A percentile compares a stretch with the other conserved stretches of the same genome.
Conservation (phyloP, 2,329 filamentous ascomycete genomes). For the Aurifilum marmelostoma region DNA sequence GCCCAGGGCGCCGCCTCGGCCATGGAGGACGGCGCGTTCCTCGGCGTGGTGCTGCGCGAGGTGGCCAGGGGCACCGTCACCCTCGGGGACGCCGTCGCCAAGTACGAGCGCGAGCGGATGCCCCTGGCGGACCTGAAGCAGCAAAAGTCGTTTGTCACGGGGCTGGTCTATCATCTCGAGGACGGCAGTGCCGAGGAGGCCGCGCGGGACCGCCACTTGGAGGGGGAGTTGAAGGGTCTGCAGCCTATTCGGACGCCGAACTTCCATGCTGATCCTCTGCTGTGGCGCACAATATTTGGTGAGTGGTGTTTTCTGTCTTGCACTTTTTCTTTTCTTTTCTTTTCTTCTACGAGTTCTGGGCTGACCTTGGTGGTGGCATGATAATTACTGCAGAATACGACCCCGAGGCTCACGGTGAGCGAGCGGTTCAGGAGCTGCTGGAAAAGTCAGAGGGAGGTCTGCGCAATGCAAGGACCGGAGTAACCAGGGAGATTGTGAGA, state of each 20-base stretch:
- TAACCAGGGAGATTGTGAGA: constrained; percentile 11
- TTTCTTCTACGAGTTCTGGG: not conserved
- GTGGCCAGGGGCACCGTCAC: constrained; percentile 40
- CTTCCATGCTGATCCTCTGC: constrained; percentile 23
- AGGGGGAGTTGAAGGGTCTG: constrained; percentile 1
- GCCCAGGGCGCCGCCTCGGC: constrained; percentile 49
- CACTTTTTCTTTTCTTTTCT: not conserved
- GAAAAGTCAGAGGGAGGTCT: not conserved
- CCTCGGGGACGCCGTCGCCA: constrained; percentile 39
- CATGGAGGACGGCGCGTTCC: constrained; percentile 49
- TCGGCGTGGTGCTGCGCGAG: constrained; percentile 41
- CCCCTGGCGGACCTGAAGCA: constrained; percentile 47
- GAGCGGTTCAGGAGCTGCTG: not conserved
- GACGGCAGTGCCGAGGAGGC: constrained; percentile 38
- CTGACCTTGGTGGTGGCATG: not conserved
- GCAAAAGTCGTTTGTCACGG: constrained; percentile 45
- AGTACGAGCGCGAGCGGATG: constrained; percentile 46
- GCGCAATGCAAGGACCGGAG: constrained; percentile 2
- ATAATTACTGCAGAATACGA: constrained; percentile 2
- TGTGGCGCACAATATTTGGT: constrained; percentile 12
- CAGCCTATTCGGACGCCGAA: constrained; percentile 13
- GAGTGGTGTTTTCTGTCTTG: not conserved
- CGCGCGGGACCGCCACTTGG: constrained; percentile 39
- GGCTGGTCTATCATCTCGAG: constrained; percentile 41
- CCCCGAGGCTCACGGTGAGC: constrained; percentile 10